Evolutionary conservation across 257 asterid genomes (phyloP).

Genomic region (Solanum habrochaites): DNA sequence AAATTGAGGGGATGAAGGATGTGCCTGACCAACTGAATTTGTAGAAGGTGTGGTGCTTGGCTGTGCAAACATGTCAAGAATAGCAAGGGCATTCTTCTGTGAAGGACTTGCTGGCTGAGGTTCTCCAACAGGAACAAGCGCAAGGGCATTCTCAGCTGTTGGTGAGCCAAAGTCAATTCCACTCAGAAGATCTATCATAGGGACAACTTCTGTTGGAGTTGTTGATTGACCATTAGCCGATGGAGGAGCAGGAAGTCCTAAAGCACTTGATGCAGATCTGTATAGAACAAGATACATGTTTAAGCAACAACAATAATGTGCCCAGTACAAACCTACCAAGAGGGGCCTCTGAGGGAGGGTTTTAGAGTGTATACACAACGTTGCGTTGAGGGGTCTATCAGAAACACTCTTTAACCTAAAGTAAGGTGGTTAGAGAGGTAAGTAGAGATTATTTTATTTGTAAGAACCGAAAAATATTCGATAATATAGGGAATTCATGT

Average conservation of each 20-base stretch:
- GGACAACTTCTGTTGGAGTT: constrained; percentile 36
- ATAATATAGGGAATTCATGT: background rate
- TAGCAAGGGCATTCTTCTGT: constrained; percentile 81
- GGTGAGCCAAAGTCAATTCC: constrained; percentile 81
- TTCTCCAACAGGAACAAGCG: constrained; percentile 78
- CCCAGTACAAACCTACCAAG: background rate
- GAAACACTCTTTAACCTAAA: background rate
- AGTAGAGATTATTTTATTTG: background rate
- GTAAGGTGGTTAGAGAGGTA: background rate
- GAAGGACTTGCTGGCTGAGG: constrained; percentile 68
- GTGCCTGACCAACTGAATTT: constrained; percentile 42
- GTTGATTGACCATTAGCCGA: constrained; percentile 33
- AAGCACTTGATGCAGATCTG: constrained; percentile 58
- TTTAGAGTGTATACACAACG: background rate
- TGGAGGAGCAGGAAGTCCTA: constrained; percentile 65
- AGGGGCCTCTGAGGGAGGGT: background rate
- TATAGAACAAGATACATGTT: background rate
- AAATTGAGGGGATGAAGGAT: constrained; percentile 50
- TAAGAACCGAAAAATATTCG: background rate
- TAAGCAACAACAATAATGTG: background rate
- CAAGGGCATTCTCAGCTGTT: constrained; percentile 37
- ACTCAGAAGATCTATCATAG: constrained; percentile 86
- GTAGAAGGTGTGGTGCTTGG: constrained; percentile 24
- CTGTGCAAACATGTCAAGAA: constrained; percentile 70
- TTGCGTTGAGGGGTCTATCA: background rate